Evolutionary conservation across 2,329 filamentous ascomycete species (phyloP), one percentile per base, ranked within the genome.

Genomic region (Ceratocystis destructans): DNA sequence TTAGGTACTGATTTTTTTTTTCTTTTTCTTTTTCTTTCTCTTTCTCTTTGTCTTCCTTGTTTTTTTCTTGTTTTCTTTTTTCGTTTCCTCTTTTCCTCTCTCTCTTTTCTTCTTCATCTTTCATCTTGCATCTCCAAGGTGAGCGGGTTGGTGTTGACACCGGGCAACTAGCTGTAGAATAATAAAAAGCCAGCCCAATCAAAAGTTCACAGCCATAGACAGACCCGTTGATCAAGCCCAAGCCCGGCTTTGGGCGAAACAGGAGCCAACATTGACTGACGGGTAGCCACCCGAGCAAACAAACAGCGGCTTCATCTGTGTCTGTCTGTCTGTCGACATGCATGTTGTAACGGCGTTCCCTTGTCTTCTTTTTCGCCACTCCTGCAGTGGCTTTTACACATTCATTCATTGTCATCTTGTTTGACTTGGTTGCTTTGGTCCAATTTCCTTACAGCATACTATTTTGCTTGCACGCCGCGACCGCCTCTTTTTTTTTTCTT

Each of bases 211-310:
- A 28, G 12, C 6, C 4, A 17, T 41, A 37, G 33, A 59, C 8
- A 37, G 28, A 7, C 55, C 55, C 15, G 31, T n/a, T 31, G 55
- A 37, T 59, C 28, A 59, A 33, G 53, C 3, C 8, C 28, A 28
- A 28, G 28, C 28, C 17, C 55, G 31, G 31, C 55, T 59, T 37
- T 59, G 28, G 55, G 25, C 55, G 55, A 59, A 59, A 59, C 55
- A 20, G 33, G 17, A 59, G n/a, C 55, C 55, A 59, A 59, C 17
- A 37, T 37, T 33, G 55, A 59, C 5, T 59, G 28, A 37, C 55
- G 55, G 55, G 28, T 59, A 59, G 55, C 55, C 25, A 59, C 55
- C 55, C 55, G 55, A 59, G 31, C 55, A 59, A 59, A 59, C 55
- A 59, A 37, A 37, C 55, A 59, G 12, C 17, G n/a, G 22, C 22